phyloP scores from a whole-genome alignment of 345 rosid genomes.

The Carallia brachiata region DNA sequence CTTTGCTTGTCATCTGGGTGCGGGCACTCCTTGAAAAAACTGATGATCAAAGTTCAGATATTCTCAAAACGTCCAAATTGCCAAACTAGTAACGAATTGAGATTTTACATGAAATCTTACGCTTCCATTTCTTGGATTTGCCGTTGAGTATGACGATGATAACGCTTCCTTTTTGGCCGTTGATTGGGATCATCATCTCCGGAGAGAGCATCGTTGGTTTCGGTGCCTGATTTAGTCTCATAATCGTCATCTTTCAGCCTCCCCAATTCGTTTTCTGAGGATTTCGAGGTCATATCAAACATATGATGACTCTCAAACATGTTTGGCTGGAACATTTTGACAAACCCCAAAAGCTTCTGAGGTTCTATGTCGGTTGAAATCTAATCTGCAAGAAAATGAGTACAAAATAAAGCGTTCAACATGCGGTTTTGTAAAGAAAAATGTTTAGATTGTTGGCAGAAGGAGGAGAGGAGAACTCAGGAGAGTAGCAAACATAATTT shows the following conservation, averaged over 20 bases:
- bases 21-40: conserved; percentile 92
- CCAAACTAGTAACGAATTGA: neutral
- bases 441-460: too few relatives aligned
- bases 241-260: conserved; percentile 67
- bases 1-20: conserved; percentile 98
- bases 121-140: conserved; percentile 97
- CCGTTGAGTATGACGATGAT: conserved; percentile 89
- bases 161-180: conserved; percentile 75
- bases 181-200: conserved; percentile 80
- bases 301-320: conserved; percentile 66
- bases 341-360: neutral
- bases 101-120: conserved; percentile 36
- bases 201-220: conserved; percentile 55
- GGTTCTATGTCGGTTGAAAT: neutral
- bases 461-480: too few relatives aligned
- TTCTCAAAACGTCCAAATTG: neutral
- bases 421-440: too few relatives aligned
- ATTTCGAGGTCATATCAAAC: conserved; percentile 62
- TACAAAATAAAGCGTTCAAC: neutral
- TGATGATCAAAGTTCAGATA: conserved; percentile 13
- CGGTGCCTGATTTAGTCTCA: conserved; percentile 77
- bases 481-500: too few relatives aligned
- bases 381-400: conserved; percentile 9
- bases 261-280: conserved; percentile 55
- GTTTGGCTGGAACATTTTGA: conserved; percentile 67